Evolutionary conservation across 768 basidiomycete species (phyloP).

Genomic region (Udeniomyces megalosporus): DNA sequence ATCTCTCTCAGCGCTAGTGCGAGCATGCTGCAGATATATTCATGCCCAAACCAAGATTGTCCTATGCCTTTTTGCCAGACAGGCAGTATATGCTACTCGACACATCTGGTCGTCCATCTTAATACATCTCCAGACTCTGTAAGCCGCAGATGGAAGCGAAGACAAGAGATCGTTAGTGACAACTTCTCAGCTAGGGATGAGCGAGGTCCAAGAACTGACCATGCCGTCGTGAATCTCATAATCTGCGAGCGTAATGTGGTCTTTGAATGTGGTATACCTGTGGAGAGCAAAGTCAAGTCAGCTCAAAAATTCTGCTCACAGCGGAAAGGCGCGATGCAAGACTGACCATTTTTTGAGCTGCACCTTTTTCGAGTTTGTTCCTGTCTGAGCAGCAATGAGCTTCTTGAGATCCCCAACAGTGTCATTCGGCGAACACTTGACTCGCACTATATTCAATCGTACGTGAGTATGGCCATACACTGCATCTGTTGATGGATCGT

Average conservation of each 20-base stretch:
- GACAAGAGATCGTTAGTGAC: not conserved
- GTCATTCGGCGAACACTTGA: constrained; percentile 80
- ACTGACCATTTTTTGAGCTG: constrained; percentile 89
- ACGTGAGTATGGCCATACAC: too few relatives aligned
- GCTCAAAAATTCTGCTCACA: not conserved
- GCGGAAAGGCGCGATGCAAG: not conserved
- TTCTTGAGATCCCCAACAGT: constrained; percentile 95
- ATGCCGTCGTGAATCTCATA: constrained; percentile 33
- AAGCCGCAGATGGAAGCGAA: not conserved
- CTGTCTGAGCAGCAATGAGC: constrained; percentile 90
- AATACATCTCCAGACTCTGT: constrained; percentile 31
- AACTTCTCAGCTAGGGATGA: not conserved
- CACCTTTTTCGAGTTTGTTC: constrained; percentile 69
- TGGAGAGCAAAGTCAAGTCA: not conserved
- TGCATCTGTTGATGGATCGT: too few relatives aligned
- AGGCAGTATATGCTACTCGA: too few relatives aligned
- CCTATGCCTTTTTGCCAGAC: too few relatives aligned
- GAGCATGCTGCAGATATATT: too few relatives aligned
- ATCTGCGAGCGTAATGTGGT: constrained; percentile 41
- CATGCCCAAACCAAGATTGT: too few relatives aligned
- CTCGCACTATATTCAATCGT: too few relatives aligned
- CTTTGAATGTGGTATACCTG: constrained; percentile 92
- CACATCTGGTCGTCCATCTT: too few relatives aligned
- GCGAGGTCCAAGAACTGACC: constrained; percentile 21
- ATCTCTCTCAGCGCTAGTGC: too few relatives aligned